Base-by-base conservation (phyloP, 2,329 filamentous ascomycete species). In the Hymenoscyphus scutula region DNA sequence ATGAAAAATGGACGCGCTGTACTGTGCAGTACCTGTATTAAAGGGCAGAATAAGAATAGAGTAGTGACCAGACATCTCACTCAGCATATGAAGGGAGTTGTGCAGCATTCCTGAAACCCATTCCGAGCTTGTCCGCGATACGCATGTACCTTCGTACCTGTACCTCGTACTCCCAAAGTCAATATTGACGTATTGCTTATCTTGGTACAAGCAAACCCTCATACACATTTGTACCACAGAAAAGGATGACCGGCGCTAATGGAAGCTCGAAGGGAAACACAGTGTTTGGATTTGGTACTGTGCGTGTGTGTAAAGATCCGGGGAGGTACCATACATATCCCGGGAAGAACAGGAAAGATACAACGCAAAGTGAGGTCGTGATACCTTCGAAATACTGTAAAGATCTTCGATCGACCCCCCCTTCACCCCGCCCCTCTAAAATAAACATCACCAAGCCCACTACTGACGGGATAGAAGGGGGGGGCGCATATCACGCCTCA, bases 31-130 rank as follows among this genome's bases (percentile, higher is more conserved):
- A n/a, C 10, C 10, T 15, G 48, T 37, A 30, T 34, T 54, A 23
- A 38, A 41, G 34, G 48, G 32, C n/a, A 32, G 23, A 25, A 48
- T 11, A 58, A 19, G 45, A 55, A 59, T 48, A 48, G 34, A 57
- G 55, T 25, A 57, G 34, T 45, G 32, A 55, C 55, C n/a, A n/a
- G n/a, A n/a, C n/a, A 48, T 45, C 56, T 48, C 56, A 58, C 34
- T 41, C 25, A 38, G 48, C 60, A 29, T 17, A n/a, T 15, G 19
- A 11, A 2, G 17, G 23, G n/a, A 10, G 19, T 29, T 29, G 27
- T 19, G 19, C 41, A 23, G 34, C 37, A 61, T 48, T 53, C n/a
- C 37, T 62, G 60, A 58, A 62, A 62, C 60, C 60, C 19, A 19
- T 53, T 19, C 29, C 56, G 56, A 51, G n/a, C n/a, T 2, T 25